Percentiles rank a stretch among this genome's conserved stretches.
Evolutionary conservation across 768 basidiomycete genomes (phyloP).

Genomic region (Leccinum barrowsii): DNA sequence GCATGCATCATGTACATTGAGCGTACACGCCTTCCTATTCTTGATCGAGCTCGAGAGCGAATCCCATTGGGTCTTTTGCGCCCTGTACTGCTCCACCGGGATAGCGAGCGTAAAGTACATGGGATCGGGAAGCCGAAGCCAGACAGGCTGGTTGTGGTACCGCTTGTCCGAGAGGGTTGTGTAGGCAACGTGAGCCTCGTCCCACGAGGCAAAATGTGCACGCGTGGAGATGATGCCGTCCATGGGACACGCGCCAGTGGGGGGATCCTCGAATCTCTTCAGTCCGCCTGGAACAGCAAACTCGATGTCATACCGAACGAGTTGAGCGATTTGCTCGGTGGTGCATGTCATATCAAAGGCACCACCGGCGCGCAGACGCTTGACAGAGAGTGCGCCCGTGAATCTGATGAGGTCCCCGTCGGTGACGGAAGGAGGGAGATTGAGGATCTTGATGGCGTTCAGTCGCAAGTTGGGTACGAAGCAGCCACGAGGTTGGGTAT

Average conservation of each 20-base stretch:
- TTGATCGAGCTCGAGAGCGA: slow-evolving; percentile 35
- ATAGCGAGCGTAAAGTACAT: slow-evolving; percentile 50
- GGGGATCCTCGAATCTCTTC: slow-evolving; percentile 26
- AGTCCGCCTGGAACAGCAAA: slow-evolving; percentile 15
- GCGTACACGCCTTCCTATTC: slow-evolving; percentile 35
- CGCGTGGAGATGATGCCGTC: slow-evolving; percentile 36
- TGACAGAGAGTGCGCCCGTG: slow-evolving; percentile 27
- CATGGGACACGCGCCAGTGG: slow-evolving; percentile 12
- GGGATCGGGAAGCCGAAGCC: slow-evolving; percentile 44
- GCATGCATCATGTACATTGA: slow-evolving; percentile 28
- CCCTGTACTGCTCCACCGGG: slow-evolving; percentile 45
- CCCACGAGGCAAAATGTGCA: slow-evolving; percentile 48
- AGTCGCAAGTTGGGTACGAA: slow-evolving; percentile 24
- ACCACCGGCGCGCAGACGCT: slow-evolving; percentile 25
- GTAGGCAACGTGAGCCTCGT: slow-evolving; percentile 41
- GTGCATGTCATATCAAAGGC: slow-evolving; percentile 17
- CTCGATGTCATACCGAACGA: slow-evolving; percentile 26
- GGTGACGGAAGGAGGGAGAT: slow-evolving; percentile 33
- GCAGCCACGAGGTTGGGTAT: slow-evolving; percentile 35
- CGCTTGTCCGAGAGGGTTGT: slow-evolving; percentile 33
- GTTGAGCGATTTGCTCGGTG: slow-evolving; percentile 17
- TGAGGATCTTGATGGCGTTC: slow-evolving; percentile 41
- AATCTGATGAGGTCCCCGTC: slow-evolving; percentile 28
- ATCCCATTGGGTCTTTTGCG: slow-evolving; percentile 50
- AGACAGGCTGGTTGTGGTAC: slow-evolving; percentile 34